Percentiles rank a stretch among this genome's conserved stretches.
These are phyloP conservation scores for Vararia minispora DNA, from an alignment of 768 basidiomycete species.

Conservation along the genomic window DNA sequence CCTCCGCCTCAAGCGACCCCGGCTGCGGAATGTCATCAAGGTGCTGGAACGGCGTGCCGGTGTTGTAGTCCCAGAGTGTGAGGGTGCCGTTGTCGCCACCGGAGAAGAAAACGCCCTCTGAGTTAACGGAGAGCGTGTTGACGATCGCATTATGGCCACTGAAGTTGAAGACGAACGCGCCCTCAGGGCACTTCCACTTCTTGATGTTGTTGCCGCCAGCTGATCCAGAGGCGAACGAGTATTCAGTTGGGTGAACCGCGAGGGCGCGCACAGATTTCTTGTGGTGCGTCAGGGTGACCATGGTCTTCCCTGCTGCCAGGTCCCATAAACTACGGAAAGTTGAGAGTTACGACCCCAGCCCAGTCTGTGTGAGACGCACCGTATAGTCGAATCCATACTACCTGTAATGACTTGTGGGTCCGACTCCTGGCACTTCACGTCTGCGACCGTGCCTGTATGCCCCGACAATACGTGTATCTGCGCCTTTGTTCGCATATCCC, in stretches of 20 bases:
- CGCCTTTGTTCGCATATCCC: constrained; percentile 99
- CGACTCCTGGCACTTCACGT: constrained; percentile 92
- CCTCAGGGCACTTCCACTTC: constrained; percentile 99
- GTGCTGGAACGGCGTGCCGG: constrained; percentile 91
- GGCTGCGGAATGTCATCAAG: constrained; percentile 92
- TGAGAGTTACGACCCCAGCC: neutral
- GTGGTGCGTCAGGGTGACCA: constrained; percentile 96
- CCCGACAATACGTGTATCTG: constrained; percentile 90
- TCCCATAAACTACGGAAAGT: constrained; percentile 73
- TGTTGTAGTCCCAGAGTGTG: constrained; percentile 90
- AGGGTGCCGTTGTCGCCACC: constrained; percentile 91
- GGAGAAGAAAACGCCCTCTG: constrained; percentile 95
- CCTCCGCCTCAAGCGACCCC: constrained; percentile 95
- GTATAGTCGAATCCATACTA: constrained; percentile 95
- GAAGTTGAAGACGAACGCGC: constrained; percentile 93
- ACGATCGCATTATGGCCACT: constrained; percentile 95
- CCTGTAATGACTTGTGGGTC: constrained; percentile 98
- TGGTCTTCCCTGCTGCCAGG: constrained; percentile 93
- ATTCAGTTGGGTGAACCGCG: constrained; percentile 93
- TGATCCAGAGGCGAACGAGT: constrained; percentile 90
- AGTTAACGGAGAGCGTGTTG: constrained; percentile 88
- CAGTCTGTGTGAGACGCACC: constrained; percentile 43
- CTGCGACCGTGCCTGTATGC: constrained; percentile 91
- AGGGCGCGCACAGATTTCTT: constrained; percentile 95
- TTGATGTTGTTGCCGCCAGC: constrained; percentile 99